A percentile compares a stretch with the other conserved stretches of the same genome.
Conservation (phyloP, 257 asterid genomes). For the Datura wrightii region DNA sequence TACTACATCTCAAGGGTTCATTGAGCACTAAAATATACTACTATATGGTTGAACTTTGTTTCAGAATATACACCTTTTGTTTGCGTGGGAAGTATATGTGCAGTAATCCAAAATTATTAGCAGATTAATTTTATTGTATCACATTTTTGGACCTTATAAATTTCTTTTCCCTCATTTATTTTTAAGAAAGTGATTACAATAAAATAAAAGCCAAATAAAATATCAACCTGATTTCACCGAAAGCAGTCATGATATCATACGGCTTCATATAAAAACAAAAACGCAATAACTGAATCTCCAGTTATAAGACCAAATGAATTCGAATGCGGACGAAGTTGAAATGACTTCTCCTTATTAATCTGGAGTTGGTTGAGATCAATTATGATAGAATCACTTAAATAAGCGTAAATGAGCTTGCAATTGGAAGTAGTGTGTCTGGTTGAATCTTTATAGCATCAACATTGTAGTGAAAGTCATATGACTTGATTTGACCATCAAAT, state of each 20-base stretch:
- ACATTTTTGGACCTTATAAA: neutral
- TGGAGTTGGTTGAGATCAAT: neutral
- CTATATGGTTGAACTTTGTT: too few relatives aligned
- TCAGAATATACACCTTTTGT: too few relatives aligned
- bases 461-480: slow-evolving; percentile 29
- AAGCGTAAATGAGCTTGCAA: neutral
- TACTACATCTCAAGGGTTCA: too few relatives aligned
- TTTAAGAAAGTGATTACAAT: neutral
- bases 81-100: neutral
- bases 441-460: slow-evolving; percentile 17
- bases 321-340: slow-evolving; percentile 22
- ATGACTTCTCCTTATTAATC: neutral
- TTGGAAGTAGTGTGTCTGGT: slow-evolving; percentile 4
- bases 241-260: slow-evolving; percentile 28
- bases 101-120: neutral
- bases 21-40: too few relatives aligned
- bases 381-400: slow-evolving; percentile 10
- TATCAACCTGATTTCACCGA: slow-evolving; percentile 30
- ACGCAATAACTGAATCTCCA: slow-evolving; percentile 27
- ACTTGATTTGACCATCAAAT: slow-evolving; percentile 8
- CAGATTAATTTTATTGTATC: neutral
- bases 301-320: slow-evolving; percentile 21
- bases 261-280: slow-evolving; percentile 3
- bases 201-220: slow-evolving; percentile 2
- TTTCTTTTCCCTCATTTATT: neutral